Percentiles rank a stretch among this genome's conserved stretches.
Conservation (phyloP, 768 basidiomycete species). For the Mycena kentingensis region DNA sequence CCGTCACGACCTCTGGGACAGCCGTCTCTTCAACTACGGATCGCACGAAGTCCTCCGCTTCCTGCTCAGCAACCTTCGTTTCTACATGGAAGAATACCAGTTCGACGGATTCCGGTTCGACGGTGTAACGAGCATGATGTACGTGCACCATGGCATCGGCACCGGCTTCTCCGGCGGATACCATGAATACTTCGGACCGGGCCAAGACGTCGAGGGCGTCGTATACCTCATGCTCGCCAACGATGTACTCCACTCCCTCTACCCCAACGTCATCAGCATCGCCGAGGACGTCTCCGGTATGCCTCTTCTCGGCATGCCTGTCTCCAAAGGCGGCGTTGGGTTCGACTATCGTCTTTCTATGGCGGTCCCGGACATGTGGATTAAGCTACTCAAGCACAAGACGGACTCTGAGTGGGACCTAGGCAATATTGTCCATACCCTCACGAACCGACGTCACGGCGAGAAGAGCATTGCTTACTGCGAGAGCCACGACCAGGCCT, state of each 20-base stretch:
- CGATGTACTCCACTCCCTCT: constrained; percentile 80
- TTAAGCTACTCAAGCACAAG: constrained; percentile 95
- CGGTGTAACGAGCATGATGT: constrained; percentile 99
- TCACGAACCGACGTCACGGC: constrained; percentile 84
- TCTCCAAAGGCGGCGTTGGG: constrained; percentile 83
- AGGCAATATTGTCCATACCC: constrained; percentile 80
- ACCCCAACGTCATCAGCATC: constrained; percentile 83
- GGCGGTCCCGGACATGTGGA: constrained; percentile 99
- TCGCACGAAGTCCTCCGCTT: constrained; percentile 94
- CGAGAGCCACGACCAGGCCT: constrained; percentile 96
- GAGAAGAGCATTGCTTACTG: constrained; percentile 93
- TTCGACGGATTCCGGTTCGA: constrained; percentile 99
- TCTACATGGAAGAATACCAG: constrained; percentile 91
- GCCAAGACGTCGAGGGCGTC: constrained; percentile 85
- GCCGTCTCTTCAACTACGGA: constrained; percentile 95
- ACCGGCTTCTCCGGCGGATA: constrained; percentile 98
- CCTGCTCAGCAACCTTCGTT: constrained; percentile 91
- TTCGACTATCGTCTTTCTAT: constrained; percentile 98
- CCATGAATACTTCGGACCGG: constrained; percentile 93
- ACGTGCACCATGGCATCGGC: constrained; percentile 95
- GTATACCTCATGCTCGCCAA: constrained; percentile 99
- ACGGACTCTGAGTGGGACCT: constrained; percentile 88
- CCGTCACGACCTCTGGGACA: constrained; percentile 96
- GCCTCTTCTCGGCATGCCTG: constrained; percentile 88
- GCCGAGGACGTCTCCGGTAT: constrained; percentile 99